These are phyloP conservation scores for Fusarium dimerum DNA, from an alignment of 2,329 filamentous ascomycete genomes.

Conservation along the genomic window DNA sequence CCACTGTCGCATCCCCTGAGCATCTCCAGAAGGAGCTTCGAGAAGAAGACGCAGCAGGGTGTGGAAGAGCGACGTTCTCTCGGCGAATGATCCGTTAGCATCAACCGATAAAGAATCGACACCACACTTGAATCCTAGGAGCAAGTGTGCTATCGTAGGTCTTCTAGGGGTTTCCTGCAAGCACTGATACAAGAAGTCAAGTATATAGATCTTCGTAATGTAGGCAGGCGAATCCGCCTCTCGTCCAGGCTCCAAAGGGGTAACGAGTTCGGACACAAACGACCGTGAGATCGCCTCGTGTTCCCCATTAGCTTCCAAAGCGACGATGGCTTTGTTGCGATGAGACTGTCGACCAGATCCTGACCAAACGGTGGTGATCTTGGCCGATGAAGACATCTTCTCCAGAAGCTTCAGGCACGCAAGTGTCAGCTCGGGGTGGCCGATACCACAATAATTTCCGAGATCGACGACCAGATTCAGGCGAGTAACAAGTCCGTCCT, in stretches of 20 bases:
- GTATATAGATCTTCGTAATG: slow-evolving; percentile 77
- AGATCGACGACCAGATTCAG: slow-evolving; percentile 78
- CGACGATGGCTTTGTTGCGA: slow-evolving; percentile 82
- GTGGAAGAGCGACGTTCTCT: slow-evolving; percentile 79
- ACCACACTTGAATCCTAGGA: slow-evolving; percentile 84
- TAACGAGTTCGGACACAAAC: slow-evolving; percentile 68
- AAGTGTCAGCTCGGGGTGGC: slow-evolving; percentile 77
- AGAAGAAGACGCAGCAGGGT: slow-evolving; percentile 72
- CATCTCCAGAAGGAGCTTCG: slow-evolving; percentile 65
- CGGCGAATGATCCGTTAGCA: slow-evolving; percentile 68
- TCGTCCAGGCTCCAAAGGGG: slow-evolving; percentile 71
- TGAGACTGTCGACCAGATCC: slow-evolving; percentile 63
- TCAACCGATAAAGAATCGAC: slow-evolving; percentile 69
- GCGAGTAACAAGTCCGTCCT: slow-evolving; percentile 85
- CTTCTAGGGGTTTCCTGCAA: slow-evolving; percentile 72
- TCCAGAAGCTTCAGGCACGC: slow-evolving; percentile 80
- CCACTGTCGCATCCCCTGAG: slow-evolving; percentile 65
- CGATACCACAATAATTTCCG: slow-evolving; percentile 83
- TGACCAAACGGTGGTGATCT: slow-evolving; percentile 70
- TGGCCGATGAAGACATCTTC: slow-evolving; percentile 81
- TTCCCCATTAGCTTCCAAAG: slow-evolving; percentile 80
- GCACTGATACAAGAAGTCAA: slow-evolving; percentile 84
- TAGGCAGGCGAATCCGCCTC: slow-evolving; percentile 72
- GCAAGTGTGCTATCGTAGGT: slow-evolving; percentile 85
- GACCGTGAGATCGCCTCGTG: slow-evolving; percentile 77